A percentile compares a stretch with the other conserved stretches of the same genome.
Conservation (phyloP, 768 basidiomycete genomes). For the Rubroboletus pulcherrimus region DNA sequence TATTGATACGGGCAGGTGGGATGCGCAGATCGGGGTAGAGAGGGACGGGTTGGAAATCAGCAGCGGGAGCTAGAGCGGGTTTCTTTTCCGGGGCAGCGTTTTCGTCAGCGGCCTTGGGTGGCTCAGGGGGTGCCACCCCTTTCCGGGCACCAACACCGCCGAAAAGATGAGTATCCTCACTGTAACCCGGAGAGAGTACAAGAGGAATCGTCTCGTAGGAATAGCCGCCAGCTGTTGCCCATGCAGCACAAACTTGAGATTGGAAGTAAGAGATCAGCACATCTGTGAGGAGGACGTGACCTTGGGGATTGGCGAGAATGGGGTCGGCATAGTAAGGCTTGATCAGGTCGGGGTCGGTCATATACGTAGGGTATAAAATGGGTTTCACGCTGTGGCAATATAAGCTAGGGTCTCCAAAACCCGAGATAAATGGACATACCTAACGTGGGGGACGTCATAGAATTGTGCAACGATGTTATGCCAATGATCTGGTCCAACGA, state of each 20-base stretch:
- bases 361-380: constrained; percentile 76
- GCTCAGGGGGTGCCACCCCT: constrained; percentile 57
- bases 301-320: constrained; percentile 71
- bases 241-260: constrained; percentile 81
- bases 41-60: constrained; percentile 16
- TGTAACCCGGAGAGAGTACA: constrained; percentile 37
- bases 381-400: constrained; percentile 61
- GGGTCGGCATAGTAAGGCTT: constrained; percentile 77
- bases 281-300: constrained; percentile 88
- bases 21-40: constrained; percentile 41
- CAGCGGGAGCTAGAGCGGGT: constrained; percentile 6
- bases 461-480: constrained; percentile 92
- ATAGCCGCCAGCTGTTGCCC: constrained; percentile 68
- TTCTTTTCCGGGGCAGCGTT: constrained; percentile 31
- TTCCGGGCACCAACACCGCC: constrained; percentile 83
- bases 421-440: constrained; percentile 32
- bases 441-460: constrained; percentile 94
- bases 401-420: neutral
- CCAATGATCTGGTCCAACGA: constrained; percentile 85
- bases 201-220: constrained; percentile 57
- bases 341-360: constrained; percentile 63
- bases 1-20: constrained; percentile 70
- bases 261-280: constrained; percentile 90
- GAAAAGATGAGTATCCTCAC: constrained; percentile 56
- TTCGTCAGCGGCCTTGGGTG: constrained; percentile 30